Evolutionary conservation across 2,329 filamentous ascomycete genomes (phyloP).

Genomic region (Alternaria sp.): DNA sequence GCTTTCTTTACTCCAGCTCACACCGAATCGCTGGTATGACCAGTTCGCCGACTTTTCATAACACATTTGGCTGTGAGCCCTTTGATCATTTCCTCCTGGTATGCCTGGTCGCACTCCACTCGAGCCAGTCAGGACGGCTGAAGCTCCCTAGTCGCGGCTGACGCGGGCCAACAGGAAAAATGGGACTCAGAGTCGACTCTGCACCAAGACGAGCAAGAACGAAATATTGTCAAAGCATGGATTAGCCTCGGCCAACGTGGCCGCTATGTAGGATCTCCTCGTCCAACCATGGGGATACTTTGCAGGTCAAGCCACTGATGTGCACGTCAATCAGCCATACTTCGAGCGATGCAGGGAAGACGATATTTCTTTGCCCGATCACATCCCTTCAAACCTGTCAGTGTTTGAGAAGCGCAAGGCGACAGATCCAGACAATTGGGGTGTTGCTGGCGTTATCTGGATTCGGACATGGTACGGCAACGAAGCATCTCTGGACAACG

Average conservation of each 20-base stretch:
- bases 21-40: background rate
- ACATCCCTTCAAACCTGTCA: background rate
- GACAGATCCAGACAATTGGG: background rate
- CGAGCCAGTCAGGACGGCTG: background rate
- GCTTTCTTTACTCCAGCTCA: background rate
- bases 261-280: background rate
- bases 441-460: background rate
- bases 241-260: slow-evolving; percentile 3
- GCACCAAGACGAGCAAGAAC: slow-evolving; percentile 7
- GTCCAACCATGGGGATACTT: background rate
- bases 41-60: background rate
- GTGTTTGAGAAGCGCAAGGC: slow-evolving; percentile 6
- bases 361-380: background rate
- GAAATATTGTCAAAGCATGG: slow-evolving; percentile 2
- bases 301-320: background rate
- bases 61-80: slow-evolving; percentile 5
- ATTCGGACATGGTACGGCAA: slow-evolving; percentile 12
- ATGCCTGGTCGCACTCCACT: background rate
- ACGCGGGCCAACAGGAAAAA: slow-evolving; percentile 1
- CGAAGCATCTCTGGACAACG: background rate
- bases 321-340: background rate
- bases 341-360: background rate
- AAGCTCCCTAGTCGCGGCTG: background rate
- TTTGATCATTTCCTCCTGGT: slow-evolving; percentile 6
- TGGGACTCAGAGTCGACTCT: slow-evolving; percentile 5